Percentiles rank a stretch among this genome's conserved stretches.
Conservation (phyloP, 2,329 filamentous ascomycete genomes). For the Fusarium sp. region DNA sequence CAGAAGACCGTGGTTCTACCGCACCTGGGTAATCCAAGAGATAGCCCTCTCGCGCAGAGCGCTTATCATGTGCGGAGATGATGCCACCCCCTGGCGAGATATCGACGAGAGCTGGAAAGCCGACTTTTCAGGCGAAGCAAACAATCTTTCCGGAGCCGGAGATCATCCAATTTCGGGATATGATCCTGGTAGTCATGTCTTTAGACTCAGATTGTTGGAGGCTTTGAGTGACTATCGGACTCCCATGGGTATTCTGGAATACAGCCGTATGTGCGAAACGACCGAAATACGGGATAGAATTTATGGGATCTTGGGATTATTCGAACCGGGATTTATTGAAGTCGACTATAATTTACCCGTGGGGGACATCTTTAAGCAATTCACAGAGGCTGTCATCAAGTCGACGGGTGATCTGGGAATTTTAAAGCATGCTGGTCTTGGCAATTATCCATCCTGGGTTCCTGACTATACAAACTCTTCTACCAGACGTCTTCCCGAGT, state of each 20-base stretch:
- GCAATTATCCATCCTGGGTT: conserved; percentile 14
- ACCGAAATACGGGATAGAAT: conserved; percentile 19
- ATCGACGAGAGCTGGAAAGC: background rate
- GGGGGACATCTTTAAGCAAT: conserved; percentile 18
- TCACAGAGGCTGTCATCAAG: conserved; percentile 2
- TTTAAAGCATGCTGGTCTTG: background rate
- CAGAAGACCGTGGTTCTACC: conserved; percentile 27
- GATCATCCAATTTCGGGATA: conserved; percentile 16
- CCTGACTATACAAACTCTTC: conserved; percentile 3
- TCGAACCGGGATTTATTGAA: conserved; percentile 1
- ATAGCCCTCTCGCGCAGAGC: conserved; percentile 13
- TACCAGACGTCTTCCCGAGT: background rate
- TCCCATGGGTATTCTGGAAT: conserved; percentile 13
- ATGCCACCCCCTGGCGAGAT: background rate
- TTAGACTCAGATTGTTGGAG: background rate
- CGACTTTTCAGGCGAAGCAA: conserved; percentile 11
- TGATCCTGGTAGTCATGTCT: conserved; percentile 6
- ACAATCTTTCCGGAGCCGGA: background rate
- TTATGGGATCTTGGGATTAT: conserved; percentile 18
- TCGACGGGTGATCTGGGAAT: background rate
- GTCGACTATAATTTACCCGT: conserved; percentile 4
- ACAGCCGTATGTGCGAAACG: conserved; percentile 17
- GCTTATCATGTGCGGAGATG: conserved; percentile 13
- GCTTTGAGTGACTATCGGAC: background rate
- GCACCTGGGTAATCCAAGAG: conserved; percentile 29